phyloP scores from a whole-genome alignment of 2,329 filamentous ascomycete species.

The Colletotrichum chlorophyti region DNA sequence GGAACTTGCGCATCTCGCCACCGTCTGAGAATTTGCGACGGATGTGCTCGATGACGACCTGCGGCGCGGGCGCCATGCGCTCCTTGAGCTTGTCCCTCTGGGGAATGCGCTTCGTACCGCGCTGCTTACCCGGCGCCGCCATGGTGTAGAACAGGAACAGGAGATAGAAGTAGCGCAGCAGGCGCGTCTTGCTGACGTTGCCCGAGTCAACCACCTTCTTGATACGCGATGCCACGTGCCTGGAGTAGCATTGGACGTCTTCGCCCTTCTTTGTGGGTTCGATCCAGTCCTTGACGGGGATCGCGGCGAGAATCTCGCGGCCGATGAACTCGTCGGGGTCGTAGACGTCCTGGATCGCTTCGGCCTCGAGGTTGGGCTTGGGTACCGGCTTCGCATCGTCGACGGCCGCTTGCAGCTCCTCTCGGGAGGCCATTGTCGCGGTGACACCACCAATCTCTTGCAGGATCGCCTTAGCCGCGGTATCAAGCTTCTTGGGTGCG shows the following conservation, averaged over 20 bases:
- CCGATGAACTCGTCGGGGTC: conserved; percentile 71
- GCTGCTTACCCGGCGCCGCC: conserved; percentile 53
- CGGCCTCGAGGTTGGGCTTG: conserved; percentile 70
- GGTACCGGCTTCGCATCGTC: conserved; percentile 78
- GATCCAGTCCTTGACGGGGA: conserved; percentile 79
- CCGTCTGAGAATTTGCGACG: conserved; percentile 72
- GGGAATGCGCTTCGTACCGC: conserved; percentile 59
- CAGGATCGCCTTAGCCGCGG: conserved; percentile 66
- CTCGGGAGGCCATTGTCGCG: conserved; percentile 69
- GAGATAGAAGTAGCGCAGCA: conserved; percentile 66
- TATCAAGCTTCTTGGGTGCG: conserved; percentile 57
- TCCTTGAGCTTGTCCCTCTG: conserved; percentile 67
- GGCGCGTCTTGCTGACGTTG: conserved; percentile 60
- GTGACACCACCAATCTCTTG: conserved; percentile 67
- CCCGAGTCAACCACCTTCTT: conserved; percentile 48
- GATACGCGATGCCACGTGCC: conserved; percentile 71
- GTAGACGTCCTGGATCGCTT: conserved; percentile 76
- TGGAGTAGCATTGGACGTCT: conserved; percentile 62
- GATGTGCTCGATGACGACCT: conserved; percentile 70
- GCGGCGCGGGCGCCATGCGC: conserved; percentile 62
- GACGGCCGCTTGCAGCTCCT: conserved; percentile 68
- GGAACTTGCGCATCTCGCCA: conserved; percentile 72
- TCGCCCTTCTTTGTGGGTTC: conserved; percentile 67
- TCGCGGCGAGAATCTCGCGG: conserved; percentile 67
- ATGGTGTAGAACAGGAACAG: conserved; percentile 60